Evolutionary conservation across 805 yeast species (phyloP), one percentile per base, ranked within the genome.

Genomic region (Teunomyces tritomae): DNA sequence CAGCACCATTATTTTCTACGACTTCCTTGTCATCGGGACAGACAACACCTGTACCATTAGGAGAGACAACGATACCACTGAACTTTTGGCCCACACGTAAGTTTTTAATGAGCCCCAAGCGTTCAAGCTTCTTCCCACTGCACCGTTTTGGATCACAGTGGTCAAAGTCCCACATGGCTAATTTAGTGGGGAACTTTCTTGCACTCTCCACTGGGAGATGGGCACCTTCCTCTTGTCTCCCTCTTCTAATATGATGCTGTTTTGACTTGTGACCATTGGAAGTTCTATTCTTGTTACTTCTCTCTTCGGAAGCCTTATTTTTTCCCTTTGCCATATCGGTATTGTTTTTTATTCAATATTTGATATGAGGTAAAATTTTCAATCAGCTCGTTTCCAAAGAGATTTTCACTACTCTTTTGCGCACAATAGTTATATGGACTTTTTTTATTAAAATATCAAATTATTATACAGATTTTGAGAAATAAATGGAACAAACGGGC

Each of bases 131-230:
- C 71, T 94, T 94, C 14, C 99, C 99, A 55, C 95, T 85, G 64
- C 99, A 94, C 62, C 97, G 78, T 62, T 94, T 94, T 1, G 99
- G 99, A 68, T 94, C 99, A 71, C 99, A 94, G 63, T 94, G 99
- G 55, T 91, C 96, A 62, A 94, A 94, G 65, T 94, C 99, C 97
- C 99, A 92, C 99, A 92, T 92, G 13, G 97, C 97, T 52, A 91
- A 65, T 59, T 89, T 90, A 29, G 86, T 85, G 1, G 96, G 96
- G 60, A 89, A 87, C 44, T 77, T 53, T 54, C 56, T 47, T 52
- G 56, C 46, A 32, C 54, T 63, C 29, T 24, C 29, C 8, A n/a
- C 27, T 5, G 45, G 27, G n/a, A 28, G 8, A 28, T 40, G 20
- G 10, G 59, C 57, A 2, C 69, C 71, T 1, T 50, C 48, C 49